Conservation (phyloP, 768 basidiomycete species). For the Agrocybe pediades region DNA sequence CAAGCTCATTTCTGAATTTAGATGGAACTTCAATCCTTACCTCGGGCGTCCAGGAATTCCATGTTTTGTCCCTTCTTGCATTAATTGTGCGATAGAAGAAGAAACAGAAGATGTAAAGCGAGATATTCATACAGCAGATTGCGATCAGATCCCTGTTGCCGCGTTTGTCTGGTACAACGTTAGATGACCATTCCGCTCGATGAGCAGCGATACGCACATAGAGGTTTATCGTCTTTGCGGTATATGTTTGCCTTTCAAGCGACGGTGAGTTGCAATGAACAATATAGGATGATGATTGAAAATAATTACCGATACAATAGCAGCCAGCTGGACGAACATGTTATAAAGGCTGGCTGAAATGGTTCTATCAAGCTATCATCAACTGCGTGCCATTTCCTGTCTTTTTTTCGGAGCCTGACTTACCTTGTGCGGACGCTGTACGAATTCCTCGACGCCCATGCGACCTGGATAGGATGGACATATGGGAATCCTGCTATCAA, state of each 20-base stretch:
- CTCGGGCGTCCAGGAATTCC: slow-evolving; percentile 52
- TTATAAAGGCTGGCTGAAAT: slow-evolving; percentile 55
- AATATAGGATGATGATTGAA: background rate
- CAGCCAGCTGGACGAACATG: slow-evolving; percentile 44
- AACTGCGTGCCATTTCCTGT: background rate
- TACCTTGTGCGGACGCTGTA: slow-evolving; percentile 17
- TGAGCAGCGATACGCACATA: background rate
- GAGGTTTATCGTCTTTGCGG: background rate
- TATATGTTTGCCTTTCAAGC: background rate
- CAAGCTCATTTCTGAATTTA: background rate
- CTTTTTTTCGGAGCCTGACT: background rate
- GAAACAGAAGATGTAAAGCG: slow-evolving; percentile 50
- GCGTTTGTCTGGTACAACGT: slow-evolving; percentile 45
- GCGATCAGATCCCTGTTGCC: slow-evolving; percentile 60
- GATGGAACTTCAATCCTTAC: slow-evolving; percentile 25
- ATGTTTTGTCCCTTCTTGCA: slow-evolving; percentile 45
- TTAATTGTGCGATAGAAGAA: slow-evolving; percentile 60
- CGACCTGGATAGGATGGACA: slow-evolving; percentile 10
- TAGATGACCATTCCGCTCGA: background rate
- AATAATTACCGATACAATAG: background rate
- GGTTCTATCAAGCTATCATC: slow-evolving; percentile 15
- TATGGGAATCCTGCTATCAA: slow-evolving; percentile 59
- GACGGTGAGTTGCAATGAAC: background rate
- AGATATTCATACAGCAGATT: slow-evolving; percentile 56
- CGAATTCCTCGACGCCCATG: slow-evolving; percentile 2